phyloP scores from a whole-genome alignment of 2,329 filamentous ascomycete genomes.

The Hypoxylon sp. region DNA sequence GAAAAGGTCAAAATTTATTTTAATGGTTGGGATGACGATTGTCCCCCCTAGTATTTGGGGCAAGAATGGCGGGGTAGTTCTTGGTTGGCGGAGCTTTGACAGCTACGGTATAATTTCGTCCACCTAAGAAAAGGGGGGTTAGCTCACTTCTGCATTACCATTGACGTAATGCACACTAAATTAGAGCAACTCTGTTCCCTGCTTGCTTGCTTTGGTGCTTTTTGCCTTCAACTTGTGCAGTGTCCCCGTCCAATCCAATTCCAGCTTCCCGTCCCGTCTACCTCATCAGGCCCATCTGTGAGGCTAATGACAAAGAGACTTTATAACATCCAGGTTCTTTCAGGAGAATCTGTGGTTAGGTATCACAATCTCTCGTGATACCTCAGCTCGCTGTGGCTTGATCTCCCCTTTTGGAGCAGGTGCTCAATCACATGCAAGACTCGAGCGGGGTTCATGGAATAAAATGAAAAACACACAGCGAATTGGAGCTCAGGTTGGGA shows the following conservation, averaged over 20 bases:
- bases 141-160: constrained; percentile 42
- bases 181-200: constrained; percentile 33
- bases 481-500: constrained; percentile 9
- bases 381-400: background rate
- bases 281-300: constrained; percentile 27
- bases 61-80: constrained; percentile 42
- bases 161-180: constrained; percentile 51
- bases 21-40: constrained; percentile 45
- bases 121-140: constrained; percentile 40
- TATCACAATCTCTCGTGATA: constrained; percentile 15
- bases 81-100: constrained; percentile 40
- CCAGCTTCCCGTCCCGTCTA: constrained; percentile 20
- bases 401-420: constrained; percentile 3
- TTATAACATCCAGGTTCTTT: background rate
- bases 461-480: constrained; percentile 28
- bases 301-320: constrained; percentile 27
- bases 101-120: constrained; percentile 32
- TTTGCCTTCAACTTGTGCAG: constrained; percentile 30
- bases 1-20: constrained; percentile 47
- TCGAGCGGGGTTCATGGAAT: constrained; percentile 27
- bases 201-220: constrained; percentile 36
- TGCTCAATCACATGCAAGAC: constrained; percentile 42
- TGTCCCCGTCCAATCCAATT: constrained; percentile 27
- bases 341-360: background rate
- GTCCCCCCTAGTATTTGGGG: constrained; percentile 27